These are phyloP conservation scores for Nadsonia fulvescens DNA, from an alignment of 805 yeast genomes.

Conservation along the genomic window DNA sequence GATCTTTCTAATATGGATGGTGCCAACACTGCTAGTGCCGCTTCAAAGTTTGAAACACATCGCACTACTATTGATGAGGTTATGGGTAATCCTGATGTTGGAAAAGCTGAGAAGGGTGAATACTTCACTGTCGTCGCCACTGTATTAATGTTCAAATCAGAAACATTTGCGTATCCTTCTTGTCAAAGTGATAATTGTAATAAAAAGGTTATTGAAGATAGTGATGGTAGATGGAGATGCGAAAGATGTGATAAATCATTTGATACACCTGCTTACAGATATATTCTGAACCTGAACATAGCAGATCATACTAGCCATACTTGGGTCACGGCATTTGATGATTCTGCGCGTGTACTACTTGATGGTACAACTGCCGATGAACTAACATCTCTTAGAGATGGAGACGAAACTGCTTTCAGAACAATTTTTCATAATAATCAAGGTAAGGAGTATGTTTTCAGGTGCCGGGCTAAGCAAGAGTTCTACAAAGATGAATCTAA, in stretches of 20 bases:
- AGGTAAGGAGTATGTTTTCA: slow-evolving; percentile 55
- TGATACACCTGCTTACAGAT: slow-evolving; percentile 59
- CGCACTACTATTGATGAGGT: slow-evolving; percentile 54
- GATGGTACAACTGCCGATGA: slow-evolving; percentile 48
- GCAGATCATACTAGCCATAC: slow-evolving; percentile 67
- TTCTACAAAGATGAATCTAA: slow-evolving; percentile 54
- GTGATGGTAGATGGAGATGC: slow-evolving; percentile 76
- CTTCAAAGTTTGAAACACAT: slow-evolving; percentile 26
- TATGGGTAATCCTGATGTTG: slow-evolving; percentile 48
- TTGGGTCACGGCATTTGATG: slow-evolving; percentile 80
- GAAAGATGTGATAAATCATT: slow-evolving; percentile 69
- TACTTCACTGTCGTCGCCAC: slow-evolving; percentile 62
- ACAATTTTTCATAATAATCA: slow-evolving; percentile 30
- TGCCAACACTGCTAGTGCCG: slow-evolving; percentile 20
- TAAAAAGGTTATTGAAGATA: slow-evolving; percentile 62
- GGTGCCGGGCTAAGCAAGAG: slow-evolving; percentile 71
- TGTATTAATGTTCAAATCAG: slow-evolving; percentile 40
- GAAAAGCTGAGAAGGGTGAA: slow-evolving; percentile 63
- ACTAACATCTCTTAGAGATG: slow-evolving; percentile 16
- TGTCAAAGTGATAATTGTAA: slow-evolving; percentile 58
- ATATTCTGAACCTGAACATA: slow-evolving; percentile 57
- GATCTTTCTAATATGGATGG: slow-evolving; percentile 34
- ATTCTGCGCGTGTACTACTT: slow-evolving; percentile 52
- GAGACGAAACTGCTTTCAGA: slow-evolving; percentile 26
- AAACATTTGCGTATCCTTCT: slow-evolving; percentile 80